These are phyloP conservation scores for Prorocentrum cordatum DNA, from an alignment of 169 alveolate genomes.

Conservation along the genomic window DNA sequence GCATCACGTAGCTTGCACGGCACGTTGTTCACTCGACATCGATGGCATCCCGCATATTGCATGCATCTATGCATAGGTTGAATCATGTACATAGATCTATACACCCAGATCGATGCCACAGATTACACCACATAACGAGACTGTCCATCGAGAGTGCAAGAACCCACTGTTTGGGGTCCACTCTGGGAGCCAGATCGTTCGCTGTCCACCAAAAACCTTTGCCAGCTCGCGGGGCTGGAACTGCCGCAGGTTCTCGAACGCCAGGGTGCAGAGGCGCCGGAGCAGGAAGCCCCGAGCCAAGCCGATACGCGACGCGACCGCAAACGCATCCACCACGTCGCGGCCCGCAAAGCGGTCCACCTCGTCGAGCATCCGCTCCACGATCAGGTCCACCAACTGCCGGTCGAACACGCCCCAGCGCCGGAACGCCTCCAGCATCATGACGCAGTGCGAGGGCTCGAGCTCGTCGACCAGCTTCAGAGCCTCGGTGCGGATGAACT, in stretches of 20 bases:
- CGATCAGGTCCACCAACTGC: slow-evolving; percentile 69
- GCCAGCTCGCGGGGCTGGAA: slow-evolving; percentile 72
- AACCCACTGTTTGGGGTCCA: too few relatives aligned
- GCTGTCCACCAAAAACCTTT: slow-evolving; percentile 52
- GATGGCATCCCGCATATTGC: too few relatives aligned
- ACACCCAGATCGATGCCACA: too few relatives aligned
- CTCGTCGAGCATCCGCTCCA: slow-evolving; percentile 72
- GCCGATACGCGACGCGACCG: slow-evolving; percentile 9
- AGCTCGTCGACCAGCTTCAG: slow-evolving; percentile 63
- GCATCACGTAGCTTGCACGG: too few relatives aligned
- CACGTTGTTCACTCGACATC: too few relatives aligned
- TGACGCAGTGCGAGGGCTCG: slow-evolving; percentile 57
- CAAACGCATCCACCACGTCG: background rate
- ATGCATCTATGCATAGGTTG: too few relatives aligned
- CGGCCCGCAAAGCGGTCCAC: slow-evolving; percentile 47
- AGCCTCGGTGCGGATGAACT: slow-evolving; percentile 65
- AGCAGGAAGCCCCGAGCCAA: slow-evolving; percentile 74
- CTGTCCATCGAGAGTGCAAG: too few relatives aligned
- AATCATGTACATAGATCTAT: too few relatives aligned
- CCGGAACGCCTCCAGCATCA: slow-evolving; percentile 71
- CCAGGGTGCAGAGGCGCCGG: slow-evolving; percentile 72
- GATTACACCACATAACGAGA: too few relatives aligned
- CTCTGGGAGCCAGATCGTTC: too few relatives aligned
- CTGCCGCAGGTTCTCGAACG: slow-evolving; percentile 73
- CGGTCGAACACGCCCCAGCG: slow-evolving; percentile 73